Evolutionary conservation across 176 grass and related monocot species (phyloP), one percentile per base, ranked within the genome.

Genomic region (Bothriochloa decipiens): DNA sequence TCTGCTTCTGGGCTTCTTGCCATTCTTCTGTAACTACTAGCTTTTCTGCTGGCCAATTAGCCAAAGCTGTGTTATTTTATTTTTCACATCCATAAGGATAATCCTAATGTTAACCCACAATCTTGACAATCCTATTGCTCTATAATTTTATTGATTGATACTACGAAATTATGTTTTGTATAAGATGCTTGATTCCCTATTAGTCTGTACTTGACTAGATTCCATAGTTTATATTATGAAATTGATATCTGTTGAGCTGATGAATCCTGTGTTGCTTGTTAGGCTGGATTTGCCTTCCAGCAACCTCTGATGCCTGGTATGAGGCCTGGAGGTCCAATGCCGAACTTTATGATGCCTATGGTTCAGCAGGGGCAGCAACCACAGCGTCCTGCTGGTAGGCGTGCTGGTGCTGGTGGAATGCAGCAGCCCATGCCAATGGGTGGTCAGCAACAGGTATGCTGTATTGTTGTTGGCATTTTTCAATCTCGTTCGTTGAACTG

Each of bases 221-320:
- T 23, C 18, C 32, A 37, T 22, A 7, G 65, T 68, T 37, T 37
- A 22, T 39, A 8, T 69, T 69, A 22, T 40, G 15, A 7, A 3
- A 22, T 72, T 47, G 4, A 9, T 74, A 9, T 74, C 9, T 50
- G 23, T 74, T 45, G 25, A 12, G 14, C 82, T 82, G 74, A 76
- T 29, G n/a, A 75, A 37, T 52, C 3, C 10, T 74, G 3, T 89
- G 5, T 26, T 70, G 22, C 71, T 47, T 82, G 40, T 55, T 86
- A 99, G 96, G 60, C 91, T 96, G 96, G 93, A 70, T 99, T 87
- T 87, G 93, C 88, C 37, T 99, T 94, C 89, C 96, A 94, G 89
- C 96, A 97, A 60, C 92, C 92, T 26, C 72, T 97, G 39, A 92
- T 95, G 84, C 87, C 91, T 63, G 93, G 93, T 62, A 94, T 99